Evolutionary conservation across 345 rosid genomes (phyloP).

Genomic region (Euphorbia pulcherrima): DNA sequence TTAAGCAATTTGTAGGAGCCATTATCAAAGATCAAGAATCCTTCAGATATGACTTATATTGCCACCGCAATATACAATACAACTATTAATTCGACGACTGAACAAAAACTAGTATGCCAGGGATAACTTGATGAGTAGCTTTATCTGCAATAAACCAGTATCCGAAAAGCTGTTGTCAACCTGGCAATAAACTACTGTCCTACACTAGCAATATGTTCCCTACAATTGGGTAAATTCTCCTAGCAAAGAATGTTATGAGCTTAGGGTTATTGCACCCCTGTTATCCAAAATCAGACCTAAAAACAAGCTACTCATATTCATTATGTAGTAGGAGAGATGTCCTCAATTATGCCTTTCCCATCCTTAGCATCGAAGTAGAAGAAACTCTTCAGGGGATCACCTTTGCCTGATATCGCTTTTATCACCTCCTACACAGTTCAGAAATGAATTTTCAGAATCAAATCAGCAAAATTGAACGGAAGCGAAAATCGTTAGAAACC

Average conservation of each 20-base stretch:
- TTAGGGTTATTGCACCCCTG: neutral
- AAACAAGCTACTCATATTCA: constrained; percentile 19
- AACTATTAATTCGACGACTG: neutral
- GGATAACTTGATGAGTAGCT: neutral
- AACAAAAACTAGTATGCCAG: neutral
- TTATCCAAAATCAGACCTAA: neutral
- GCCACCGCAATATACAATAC: neutral
- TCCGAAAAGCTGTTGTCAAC: neutral
- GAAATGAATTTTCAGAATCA: neutral
- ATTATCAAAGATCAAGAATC: neutral
- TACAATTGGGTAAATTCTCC: constrained; percentile 12
- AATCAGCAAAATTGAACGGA: neutral
- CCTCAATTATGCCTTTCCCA: constrained; percentile 87
- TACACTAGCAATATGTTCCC: too few relatives aligned
- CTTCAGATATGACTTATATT: too few relatives aligned
- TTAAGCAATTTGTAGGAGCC: too few relatives aligned
- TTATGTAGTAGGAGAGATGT: constrained; percentile 44
- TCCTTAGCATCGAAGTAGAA: constrained; percentile 82
- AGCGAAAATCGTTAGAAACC: constrained; percentile 3
- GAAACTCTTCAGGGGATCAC: constrained; percentile 83
- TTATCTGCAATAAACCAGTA: neutral
- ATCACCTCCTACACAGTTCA: constrained; percentile 69
- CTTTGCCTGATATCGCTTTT: constrained; percentile 83
- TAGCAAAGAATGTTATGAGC: constrained; percentile 4
- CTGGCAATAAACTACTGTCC: neutral